phyloP scores from a whole-genome alignment of 768 basidiomycete species.

The Chlorophyllum brunneum region DNA sequence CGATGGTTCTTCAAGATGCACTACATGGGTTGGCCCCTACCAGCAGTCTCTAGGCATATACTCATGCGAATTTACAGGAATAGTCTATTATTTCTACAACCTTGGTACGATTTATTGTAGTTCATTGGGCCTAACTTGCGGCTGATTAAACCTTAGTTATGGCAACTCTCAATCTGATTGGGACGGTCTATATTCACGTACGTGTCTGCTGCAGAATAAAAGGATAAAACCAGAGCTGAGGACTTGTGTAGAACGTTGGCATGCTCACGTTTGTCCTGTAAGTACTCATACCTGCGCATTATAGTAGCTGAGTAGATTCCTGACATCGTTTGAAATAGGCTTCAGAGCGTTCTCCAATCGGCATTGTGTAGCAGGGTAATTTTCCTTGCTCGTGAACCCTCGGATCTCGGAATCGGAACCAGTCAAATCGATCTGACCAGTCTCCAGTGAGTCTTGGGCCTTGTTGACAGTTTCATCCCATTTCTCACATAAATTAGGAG shows the following conservation, averaged over 20 bases:
- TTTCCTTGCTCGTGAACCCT: slow-evolving; percentile 2
- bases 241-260: not conserved
- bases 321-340: not conserved
- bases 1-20: slow-evolving; percentile 1
- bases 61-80: not conserved
- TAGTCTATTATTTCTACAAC: slow-evolving; percentile 2
- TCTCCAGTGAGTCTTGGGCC: no score
- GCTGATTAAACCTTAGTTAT: not conserved
- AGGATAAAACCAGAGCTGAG: no score
- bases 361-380: slow-evolving; percentile 1
- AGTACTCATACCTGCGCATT: not conserved
- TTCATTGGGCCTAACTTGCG: no score
- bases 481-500: no score
- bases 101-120: not conserved
- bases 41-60: not conserved
- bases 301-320: not conserved
- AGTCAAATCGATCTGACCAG: no score
- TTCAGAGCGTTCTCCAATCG: not conserved
- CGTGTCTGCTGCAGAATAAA: not conserved
- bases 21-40: slow-evolving; percentile 1
- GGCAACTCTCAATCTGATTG: not conserved
- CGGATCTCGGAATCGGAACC: no score
- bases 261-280: not conserved
- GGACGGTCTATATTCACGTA: not conserved
- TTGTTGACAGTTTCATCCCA: no score